Conservation (phyloP, 108 stramenopile genomes). For the Bacterosira constricta region DNA sequence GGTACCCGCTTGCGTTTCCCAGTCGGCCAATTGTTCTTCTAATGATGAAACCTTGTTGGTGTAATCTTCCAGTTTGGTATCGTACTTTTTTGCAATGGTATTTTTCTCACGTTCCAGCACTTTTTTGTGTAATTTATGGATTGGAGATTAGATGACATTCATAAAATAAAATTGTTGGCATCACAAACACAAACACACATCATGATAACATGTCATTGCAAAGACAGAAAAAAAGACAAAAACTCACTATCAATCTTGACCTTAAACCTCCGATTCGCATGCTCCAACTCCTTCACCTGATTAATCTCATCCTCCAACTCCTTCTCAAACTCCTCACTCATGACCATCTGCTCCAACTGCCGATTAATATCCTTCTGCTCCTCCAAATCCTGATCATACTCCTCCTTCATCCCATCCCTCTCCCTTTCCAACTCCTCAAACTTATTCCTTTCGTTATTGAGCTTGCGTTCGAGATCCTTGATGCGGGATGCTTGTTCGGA, state of each 20-base stretch:
- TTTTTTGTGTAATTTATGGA: not conserved
- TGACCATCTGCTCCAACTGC: conserved; percentile 51
- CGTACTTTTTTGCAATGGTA: conserved; percentile 36
- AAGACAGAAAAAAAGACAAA: not conserved
- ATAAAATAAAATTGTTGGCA: not conserved
- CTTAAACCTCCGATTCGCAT: conserved; percentile 48
- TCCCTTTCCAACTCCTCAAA: conserved; percentile 39
- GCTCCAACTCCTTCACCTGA: conserved; percentile 50
- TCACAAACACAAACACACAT: not conserved
- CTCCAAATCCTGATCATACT: conserved; percentile 49
- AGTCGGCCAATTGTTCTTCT: conserved; percentile 39
- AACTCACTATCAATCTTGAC: conserved; percentile 42
- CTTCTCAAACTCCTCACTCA: conserved; percentile 53
- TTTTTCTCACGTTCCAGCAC: conserved; percentile 45
- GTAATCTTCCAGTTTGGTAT: conserved; percentile 43
- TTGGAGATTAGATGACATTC: not conserved
- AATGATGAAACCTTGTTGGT: conserved; percentile 28
- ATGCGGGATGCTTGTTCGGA: conserved; percentile 33
- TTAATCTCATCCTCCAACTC: conserved; percentile 51
- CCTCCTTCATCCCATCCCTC: conserved; percentile 44
- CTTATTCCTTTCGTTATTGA: conserved; percentile 31
- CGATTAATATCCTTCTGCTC: conserved; percentile 54
- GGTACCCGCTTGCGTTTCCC: conserved; percentile 13
- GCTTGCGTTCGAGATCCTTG: conserved; percentile 38
- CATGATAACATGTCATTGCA: not conserved